Conservation (phyloP, 768 basidiomycete genomes). For the Tulasnella sp. region DNA sequence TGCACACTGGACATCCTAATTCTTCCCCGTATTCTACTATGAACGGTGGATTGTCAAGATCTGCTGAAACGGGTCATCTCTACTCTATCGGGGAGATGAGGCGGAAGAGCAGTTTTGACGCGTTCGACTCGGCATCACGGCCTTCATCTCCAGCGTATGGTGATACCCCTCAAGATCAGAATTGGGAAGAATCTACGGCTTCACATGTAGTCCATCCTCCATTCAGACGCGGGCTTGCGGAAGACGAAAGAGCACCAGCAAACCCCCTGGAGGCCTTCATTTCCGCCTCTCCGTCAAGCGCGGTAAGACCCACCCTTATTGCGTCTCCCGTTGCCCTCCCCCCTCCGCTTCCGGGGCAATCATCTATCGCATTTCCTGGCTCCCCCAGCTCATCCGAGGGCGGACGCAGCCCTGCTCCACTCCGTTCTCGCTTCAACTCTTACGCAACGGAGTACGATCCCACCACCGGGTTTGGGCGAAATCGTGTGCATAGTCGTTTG, state of each 20-base stretch:
- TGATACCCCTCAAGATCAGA: background rate
- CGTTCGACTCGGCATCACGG: conserved; percentile 43
- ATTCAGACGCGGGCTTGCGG: conserved; percentile 67
- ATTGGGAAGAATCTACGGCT: conserved; percentile 39
- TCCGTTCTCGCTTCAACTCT: conserved; percentile 64
- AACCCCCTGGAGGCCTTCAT: conserved; percentile 17
- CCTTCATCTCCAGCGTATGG: conserved; percentile 47
- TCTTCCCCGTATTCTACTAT: conserved; percentile 67
- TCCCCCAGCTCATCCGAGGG: conserved; percentile 61
- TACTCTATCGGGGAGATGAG: conserved; percentile 79
- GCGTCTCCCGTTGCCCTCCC: conserved; percentile 32
- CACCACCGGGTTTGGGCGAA: conserved; percentile 71
- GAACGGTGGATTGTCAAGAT: conserved; percentile 51
- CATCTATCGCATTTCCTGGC: conserved; percentile 75
- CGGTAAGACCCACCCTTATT: conserved; percentile 21
- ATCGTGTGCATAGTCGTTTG: conserved; percentile 74
- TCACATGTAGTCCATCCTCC: conserved; percentile 48
- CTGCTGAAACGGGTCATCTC: conserved; percentile 74
- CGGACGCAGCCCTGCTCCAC: conserved; percentile 53
- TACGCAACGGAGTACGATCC: conserved; percentile 64
- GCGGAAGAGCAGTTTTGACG: conserved; percentile 50
- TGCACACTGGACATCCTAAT: conserved; percentile 43
- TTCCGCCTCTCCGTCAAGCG: conserved; percentile 27
- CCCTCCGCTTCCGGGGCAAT: conserved; percentile 47
- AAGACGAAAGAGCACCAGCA: conserved; percentile 59